Evolutionary conservation across 208 protist species (phyloP), one percentile per base, ranked within the genome.

Genomic region (Trypanosoma cruzi): DNA sequence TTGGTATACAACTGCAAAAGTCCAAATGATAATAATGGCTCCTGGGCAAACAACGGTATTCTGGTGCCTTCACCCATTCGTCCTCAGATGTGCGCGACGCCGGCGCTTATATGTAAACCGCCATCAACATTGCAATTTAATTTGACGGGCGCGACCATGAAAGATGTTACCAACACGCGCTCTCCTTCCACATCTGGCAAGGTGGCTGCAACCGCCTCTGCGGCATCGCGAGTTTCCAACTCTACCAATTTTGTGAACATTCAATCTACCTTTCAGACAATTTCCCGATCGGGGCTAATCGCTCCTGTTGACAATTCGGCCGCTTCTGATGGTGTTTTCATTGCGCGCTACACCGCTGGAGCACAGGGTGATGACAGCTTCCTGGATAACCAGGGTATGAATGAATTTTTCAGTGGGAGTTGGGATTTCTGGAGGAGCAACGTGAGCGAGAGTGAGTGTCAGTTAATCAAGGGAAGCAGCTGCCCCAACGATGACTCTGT

Each of bases 401-500:
- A 24, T 31, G 64, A 69, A 53, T 69, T 69, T n/a, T 50, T 50
- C 20, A 50, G 18, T 50, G 46, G 46, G 46, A 50, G 18, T 22
- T 50, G 18, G 18, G 46, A 22, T 6, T 13, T 50, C 20, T 50
- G 46, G 46, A 50, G 46, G 18, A n/a, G 46, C 46, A n/a, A 13
- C 46, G 46, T 8, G 46, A 13, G 20, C 46, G 46, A n/a, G 3
- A 22, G 16, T n/a, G 13, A 50, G 46, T 4, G 46, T 22, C 18
- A 14, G 2, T 50, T 50, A 13, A 14, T 3, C 46, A 22, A 22
- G 4, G 7, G 6, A n/a, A 13, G 52, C 36, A 26, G 67, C 26
- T 53, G 31, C 31, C 14, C 37, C 20, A 40, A 32, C 20, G 53
- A 52, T 13, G 50, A 59, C 40, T 49, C 32, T 61, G 54, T 59